phyloP scores from a whole-genome alignment of 2,329 filamentous ascomycete species.

The Atkinsonella texensis region DNA sequence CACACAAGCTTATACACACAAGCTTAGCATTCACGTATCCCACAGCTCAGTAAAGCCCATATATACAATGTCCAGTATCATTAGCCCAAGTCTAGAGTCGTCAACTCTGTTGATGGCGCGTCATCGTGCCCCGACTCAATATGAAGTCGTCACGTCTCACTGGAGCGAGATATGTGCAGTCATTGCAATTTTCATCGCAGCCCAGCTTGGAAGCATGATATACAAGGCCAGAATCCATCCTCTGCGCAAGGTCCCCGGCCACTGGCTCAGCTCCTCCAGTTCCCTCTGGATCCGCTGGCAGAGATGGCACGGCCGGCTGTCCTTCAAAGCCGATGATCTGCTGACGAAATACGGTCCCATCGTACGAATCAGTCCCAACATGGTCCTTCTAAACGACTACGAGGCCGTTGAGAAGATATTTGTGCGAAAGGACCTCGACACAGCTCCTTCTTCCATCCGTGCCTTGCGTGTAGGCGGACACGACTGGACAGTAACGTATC shows the following conservation, averaged over 20 bases:
- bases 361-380: constrained; percentile 13
- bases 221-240: constrained; percentile 6
- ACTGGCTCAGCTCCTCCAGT: constrained; percentile 10
- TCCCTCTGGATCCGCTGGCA: constrained; percentile 14
- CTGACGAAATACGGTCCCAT: constrained; percentile 12
- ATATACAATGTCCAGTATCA: no score
- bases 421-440: constrained; percentile 9
- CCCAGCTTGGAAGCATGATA: no score
- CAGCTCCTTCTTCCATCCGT: constrained; percentile 9
- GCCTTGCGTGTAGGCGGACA: constrained; percentile 11
- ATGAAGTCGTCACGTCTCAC: no score
- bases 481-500: constrained; percentile 12
- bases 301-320: constrained; percentile 11
- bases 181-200: no score
- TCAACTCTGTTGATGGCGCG: no score
- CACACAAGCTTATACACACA: no score
- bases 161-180: no score
- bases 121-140: no score
- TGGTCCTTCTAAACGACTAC: constrained; percentile 15
- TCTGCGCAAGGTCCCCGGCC: constrained; percentile 10
- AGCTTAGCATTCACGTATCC: no score
- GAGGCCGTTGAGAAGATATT: constrained; percentile 7
- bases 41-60: no score
- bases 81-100: no score
- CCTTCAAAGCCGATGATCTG: constrained; percentile 10